Base-by-base conservation (phyloP, 768 basidiomycete genomes). In the Psilocybe azurescens region DNA sequence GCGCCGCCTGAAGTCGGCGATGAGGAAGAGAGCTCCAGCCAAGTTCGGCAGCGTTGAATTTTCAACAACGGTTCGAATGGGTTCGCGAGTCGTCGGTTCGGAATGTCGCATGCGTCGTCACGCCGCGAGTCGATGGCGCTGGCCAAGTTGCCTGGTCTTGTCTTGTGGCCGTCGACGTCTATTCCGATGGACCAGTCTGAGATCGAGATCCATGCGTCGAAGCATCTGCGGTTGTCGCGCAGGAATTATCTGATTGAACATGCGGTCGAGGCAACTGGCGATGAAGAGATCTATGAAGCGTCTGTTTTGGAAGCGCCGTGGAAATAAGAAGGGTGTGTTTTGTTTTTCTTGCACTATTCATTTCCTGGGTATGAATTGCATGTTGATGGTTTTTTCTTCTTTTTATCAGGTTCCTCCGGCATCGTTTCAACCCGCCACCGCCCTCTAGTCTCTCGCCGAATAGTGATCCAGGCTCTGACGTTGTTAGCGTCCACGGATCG, bases 121-220 rank as follows among this genome's bases (percentile, higher is more conserved):
- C 62, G 62, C 5, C 59, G 47, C 10, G 30, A 59, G 46, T 65
- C 60, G 2, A 62, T 60, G 52, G 64, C 56, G 1, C 58, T 76
- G 1, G 68, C 79, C 44, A 84, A 86, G 63, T 85, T 84, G 2
- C 81, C 85, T 10, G 90, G 90, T 1, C 76, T 91, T 14, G 69
- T 91, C 32, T 69, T 89, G 39, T 84, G 77, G 79, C 86, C 83
- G 4, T 77, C 81, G 28, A 85, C 82, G 14, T 86, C 89, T 71
- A 77, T 90, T 49, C 83, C 87, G 0, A 78, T 87, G 69, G 56
- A 78, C 1, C 82, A 86, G 30, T 66, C 75, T 3, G 88, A 89
- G 69, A 75, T 92, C 30, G 89, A 91, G 74, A 85, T 88, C 79
- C 87, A 89, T 67, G 79, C 84, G 16, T 87, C 85, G 69, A 87